These are phyloP conservation scores for Samsoniella hepiali DNA, from an alignment of 2,329 filamentous ascomycete species.

Conservation along the genomic window DNA sequence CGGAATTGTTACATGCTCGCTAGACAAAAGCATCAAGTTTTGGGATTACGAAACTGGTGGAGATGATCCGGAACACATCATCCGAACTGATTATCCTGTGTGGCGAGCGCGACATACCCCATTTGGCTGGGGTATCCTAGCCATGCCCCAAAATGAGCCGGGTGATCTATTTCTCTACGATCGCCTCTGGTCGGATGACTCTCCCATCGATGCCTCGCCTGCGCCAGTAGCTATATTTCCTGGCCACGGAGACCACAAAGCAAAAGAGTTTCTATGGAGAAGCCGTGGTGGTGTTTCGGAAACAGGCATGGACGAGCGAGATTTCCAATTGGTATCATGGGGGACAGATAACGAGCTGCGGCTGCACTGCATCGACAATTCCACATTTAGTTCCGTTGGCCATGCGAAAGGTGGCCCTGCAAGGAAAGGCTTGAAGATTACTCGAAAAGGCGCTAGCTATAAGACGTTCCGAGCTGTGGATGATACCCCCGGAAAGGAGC, in stretches of 20 bases:
- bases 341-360: conserved; percentile 80
- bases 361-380: conserved; percentile 67
- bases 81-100: conserved; percentile 79
- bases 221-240: conserved; percentile 56
- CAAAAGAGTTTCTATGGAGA: conserved; percentile 91
- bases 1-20: conserved; percentile 78
- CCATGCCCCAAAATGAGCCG: conserved; percentile 88
- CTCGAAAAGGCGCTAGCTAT: conserved; percentile 80
- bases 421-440: conserved; percentile 64
- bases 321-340: conserved; percentile 93
- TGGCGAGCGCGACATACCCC: conserved; percentile 91
- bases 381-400: conserved; percentile 65
- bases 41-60: conserved; percentile 72
- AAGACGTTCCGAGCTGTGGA: conserved; percentile 78
- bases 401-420: conserved; percentile 67
- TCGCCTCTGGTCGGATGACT: conserved; percentile 47
- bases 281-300: conserved; percentile 65
- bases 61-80: conserved; percentile 69
- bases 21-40: conserved; percentile 90
- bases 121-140: conserved; percentile 79
- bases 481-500: conserved; percentile 54
- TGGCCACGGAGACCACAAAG: conserved; percentile 64
- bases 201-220: conserved; percentile 42
- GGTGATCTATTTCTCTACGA: conserved; percentile 84
- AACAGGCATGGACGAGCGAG: conserved; percentile 73